These are phyloP conservation scores for Trametes gibbosa DNA, from an alignment of 768 basidiomycete species.

Conservation along the genomic window DNA sequence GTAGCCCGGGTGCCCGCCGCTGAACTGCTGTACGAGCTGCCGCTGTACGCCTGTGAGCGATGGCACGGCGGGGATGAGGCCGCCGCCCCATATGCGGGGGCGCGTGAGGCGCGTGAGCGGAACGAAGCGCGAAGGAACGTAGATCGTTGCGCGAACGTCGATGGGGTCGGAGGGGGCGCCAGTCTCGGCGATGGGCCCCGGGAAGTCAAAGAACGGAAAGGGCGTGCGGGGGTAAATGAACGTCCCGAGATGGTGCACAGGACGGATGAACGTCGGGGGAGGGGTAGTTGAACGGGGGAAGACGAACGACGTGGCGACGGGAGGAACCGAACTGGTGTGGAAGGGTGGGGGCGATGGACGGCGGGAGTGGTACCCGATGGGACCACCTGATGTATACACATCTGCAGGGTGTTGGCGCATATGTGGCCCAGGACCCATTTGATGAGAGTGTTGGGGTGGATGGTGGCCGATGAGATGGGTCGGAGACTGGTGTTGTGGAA, in stretches of 20 bases:
- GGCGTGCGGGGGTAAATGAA: slow-evolving; percentile 57
- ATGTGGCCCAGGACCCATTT: slow-evolving; percentile 16
- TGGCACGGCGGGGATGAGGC: slow-evolving; percentile 42
- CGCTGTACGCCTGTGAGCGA: slow-evolving; percentile 25
- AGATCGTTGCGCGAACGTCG: slow-evolving; percentile 42
- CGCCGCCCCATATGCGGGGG: slow-evolving; percentile 73
- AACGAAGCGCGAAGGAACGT: slow-evolving; percentile 59
- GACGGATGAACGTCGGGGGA: slow-evolving; percentile 16
- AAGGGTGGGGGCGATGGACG: slow-evolving; percentile 13
- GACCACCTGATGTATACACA: neutral
- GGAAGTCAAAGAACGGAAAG: slow-evolving; percentile 46
- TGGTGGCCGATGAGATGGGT: slow-evolving; percentile 21
- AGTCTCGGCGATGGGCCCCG: slow-evolving; percentile 10
- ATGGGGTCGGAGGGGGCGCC: slow-evolving; percentile 20
- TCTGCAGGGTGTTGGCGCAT: slow-evolving; percentile 14
- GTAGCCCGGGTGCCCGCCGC: slow-evolving; percentile 15
- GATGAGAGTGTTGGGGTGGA: slow-evolving; percentile 24
- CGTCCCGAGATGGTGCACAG: slow-evolving; percentile 45
- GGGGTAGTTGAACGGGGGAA: slow-evolving; percentile 19
- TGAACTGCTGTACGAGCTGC: slow-evolving; percentile 19
- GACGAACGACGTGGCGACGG: slow-evolving; percentile 1
- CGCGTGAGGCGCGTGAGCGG: slow-evolving; percentile 51
- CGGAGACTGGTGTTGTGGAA: slow-evolving; percentile 19
- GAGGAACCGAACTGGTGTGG: slow-evolving; percentile 10
- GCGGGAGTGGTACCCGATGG: slow-evolving; percentile 11